These are phyloP conservation scores for Saturnispora mendoncae DNA, from an alignment of 805 yeast species.

Conservation along the genomic window DNA sequence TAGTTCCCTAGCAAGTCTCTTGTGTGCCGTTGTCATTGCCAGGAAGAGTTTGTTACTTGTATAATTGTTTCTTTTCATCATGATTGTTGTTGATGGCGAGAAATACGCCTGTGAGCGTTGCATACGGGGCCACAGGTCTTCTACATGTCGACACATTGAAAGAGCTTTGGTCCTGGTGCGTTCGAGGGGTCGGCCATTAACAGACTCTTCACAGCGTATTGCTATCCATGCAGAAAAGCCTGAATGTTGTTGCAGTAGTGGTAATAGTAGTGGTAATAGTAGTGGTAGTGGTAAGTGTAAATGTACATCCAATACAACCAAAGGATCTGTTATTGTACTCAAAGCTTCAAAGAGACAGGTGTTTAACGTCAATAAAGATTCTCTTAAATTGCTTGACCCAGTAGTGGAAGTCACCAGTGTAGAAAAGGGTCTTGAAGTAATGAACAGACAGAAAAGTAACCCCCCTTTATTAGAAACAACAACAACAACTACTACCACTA, in stretches of 20 bases:
- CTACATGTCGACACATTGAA: conserved; percentile 72
- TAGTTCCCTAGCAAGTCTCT: conserved; percentile 78
- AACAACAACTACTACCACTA: too few species aligned
- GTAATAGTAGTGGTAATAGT: background rate
- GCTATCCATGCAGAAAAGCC: conserved; percentile 45
- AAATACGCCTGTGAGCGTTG: conserved; percentile 83
- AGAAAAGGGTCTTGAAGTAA: conserved; percentile 26
- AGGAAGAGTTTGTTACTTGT: too few species aligned
- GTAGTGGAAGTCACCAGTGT: conserved; percentile 28
- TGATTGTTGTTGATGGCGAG: conserved; percentile 73
- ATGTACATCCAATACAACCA: background rate
- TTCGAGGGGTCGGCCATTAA: conserved; percentile 79
- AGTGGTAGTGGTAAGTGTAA: conserved; percentile 10
- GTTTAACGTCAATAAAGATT: conserved; percentile 29
- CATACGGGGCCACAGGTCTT: conserved; percentile 87
- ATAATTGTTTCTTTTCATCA: conserved; percentile 20
- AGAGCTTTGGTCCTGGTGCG: conserved; percentile 81
- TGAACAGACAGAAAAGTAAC: conserved; percentile 8
- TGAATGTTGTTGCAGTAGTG: conserved; percentile 2
- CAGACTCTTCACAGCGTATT: conserved; percentile 47
- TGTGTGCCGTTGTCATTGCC: conserved; percentile 79
- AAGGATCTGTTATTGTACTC: conserved; percentile 25
- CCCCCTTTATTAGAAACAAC: too few species aligned
- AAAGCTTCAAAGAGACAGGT: conserved; percentile 30
- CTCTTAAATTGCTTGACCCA: conserved; percentile 28